Percentiles rank a stretch among this genome's conserved stretches.
Conservation (phyloP, 2,329 filamentous ascomycete species). For the Fusarium siculi region DNA sequence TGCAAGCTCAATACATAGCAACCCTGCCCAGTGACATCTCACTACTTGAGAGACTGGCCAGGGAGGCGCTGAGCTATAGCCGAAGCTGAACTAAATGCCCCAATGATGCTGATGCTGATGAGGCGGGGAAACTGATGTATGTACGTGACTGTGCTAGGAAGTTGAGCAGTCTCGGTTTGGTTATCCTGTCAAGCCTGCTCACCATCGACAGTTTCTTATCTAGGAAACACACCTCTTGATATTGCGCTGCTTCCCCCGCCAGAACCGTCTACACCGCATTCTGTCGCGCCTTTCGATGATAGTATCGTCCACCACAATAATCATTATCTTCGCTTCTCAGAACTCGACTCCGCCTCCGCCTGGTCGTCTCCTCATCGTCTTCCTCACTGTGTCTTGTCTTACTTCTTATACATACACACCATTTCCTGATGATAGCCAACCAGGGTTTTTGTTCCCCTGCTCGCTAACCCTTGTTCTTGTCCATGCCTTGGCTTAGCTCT, state of each 20-base stretch:
- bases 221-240: not conserved
- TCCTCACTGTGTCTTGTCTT: conserved; percentile 32
- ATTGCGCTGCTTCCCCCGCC: conserved; percentile 6
- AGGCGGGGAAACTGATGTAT: conserved; percentile 10
- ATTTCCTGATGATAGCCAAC: conserved; percentile 13
- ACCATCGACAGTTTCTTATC: conserved; percentile 14
- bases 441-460: conserved; percentile 29
- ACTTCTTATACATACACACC: conserved; percentile 30
- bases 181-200: not conserved
- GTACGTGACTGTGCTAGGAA: conserved; percentile 6
- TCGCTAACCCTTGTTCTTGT: conserved; percentile 33
- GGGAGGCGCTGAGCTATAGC: conserved; percentile 8
- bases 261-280: conserved; percentile 16
- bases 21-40: conserved; percentile 35
- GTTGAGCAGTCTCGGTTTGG: not conserved
- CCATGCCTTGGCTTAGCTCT: conserved; percentile 32
- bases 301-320: conserved; percentile 16
- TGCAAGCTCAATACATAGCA: conserved; percentile 11
- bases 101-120: conserved; percentile 33
- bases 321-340: conserved; percentile 1
- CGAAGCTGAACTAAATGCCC: conserved; percentile 23
- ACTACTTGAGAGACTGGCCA: conserved; percentile 10
- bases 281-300: not conserved
- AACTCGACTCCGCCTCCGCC: conserved; percentile 19
- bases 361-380: conserved; percentile 4